phyloP scores from a whole-genome alignment of 352 stramenopile genomes.

The Globisporangium okanoganense region DNA sequence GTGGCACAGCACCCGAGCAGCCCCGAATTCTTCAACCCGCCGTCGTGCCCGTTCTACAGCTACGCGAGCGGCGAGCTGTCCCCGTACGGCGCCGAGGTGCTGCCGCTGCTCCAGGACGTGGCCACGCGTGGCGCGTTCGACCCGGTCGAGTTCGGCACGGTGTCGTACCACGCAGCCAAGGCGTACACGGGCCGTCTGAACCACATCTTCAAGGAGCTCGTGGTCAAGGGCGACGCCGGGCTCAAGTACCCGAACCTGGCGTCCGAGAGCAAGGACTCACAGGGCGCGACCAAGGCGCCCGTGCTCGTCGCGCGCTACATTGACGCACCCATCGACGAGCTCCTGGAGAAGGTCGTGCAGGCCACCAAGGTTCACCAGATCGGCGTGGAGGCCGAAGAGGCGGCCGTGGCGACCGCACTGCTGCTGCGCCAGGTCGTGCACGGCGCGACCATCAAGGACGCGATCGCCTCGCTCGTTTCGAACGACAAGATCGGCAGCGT shows the following conservation, averaged over 20 bases:
- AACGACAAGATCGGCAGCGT: constrained; percentile 31
- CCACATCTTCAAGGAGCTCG: constrained; percentile 63
- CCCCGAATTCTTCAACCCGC: constrained; percentile 56
- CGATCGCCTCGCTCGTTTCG: constrained; percentile 30
- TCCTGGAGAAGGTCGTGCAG: constrained; percentile 44
- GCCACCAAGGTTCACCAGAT: constrained; percentile 58
- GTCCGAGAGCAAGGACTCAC: constrained; percentile 46
- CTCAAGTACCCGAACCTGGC: constrained; percentile 52
- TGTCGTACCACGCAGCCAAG: constrained; percentile 54
- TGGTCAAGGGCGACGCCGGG: constrained; percentile 59
- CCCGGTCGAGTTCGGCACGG: constrained; percentile 34
- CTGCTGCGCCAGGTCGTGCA: constrained; percentile 51
- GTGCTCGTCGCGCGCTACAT: constrained; percentile 51
- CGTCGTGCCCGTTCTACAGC: constrained; percentile 59
- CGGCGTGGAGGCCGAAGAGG: constrained; percentile 38
- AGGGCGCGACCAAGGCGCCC: constrained; percentile 56
- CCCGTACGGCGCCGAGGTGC: constrained; percentile 62
- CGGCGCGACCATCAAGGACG: constrained; percentile 28
- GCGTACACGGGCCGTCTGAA: constrained; percentile 56
- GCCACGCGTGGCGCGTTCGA: constrained; percentile 39
- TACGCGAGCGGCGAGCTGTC: constrained; percentile 51
- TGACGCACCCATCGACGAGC: constrained; percentile 21
- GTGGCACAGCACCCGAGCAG: constrained; percentile 6
- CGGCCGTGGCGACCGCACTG: constrained; percentile 42
- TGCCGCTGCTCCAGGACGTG: constrained; percentile 55